Evolutionary conservation across 345 rosid species (phyloP), one percentile per base, ranked within the genome.

Genomic region (Acer campestre): DNA sequence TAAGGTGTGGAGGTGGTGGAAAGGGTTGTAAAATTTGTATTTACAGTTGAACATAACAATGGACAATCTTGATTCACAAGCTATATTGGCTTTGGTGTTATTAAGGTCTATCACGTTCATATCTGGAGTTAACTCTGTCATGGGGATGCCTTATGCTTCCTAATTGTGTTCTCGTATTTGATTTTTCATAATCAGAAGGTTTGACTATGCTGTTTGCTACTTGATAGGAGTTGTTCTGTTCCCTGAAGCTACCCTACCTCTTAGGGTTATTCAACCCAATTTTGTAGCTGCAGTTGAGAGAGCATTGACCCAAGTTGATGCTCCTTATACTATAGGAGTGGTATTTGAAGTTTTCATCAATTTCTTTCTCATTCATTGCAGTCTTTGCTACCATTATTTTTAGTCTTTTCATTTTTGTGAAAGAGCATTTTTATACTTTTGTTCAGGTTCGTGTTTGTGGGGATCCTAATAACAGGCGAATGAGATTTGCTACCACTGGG

Each of bases 201-300:
- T 31, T 78, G 67, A 69, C 61, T 53, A 65, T 66, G 64, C 46
- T 71, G 64, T 81, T 83, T 73, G 63, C 64, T 80, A 59, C 71
- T 81, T 79, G 70, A 49, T 82, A 96, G 98, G 99, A 80, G 97
- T 91, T 51, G 99, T 96, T 80, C 89, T 96, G 68, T 96, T 94
- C 85, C 99, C 98, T 2, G 99, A 89, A 85, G 93, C 99, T 14
- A 91, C 90, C 48, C 97, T 96, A 66, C 99, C 99, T n/a, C 89
- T 96, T 40, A 88, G 98, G 77, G 92, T 96, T 78, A 65, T 90
- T 81, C 90, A 90, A 78, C 82, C 91, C 61, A 91, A 85, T 82
- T 86, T 94, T 66, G 68, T 91, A 80, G 91, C 92, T 87, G 93
- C 95, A 77, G 82, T 94, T 71, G 97, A 92, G 84, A 94, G 94